Evolutionary conservation across 1,284 basidiomycete species (phyloP), one percentile per base, ranked within the genome.

Genomic region (Austropuccinia psidii): DNA sequence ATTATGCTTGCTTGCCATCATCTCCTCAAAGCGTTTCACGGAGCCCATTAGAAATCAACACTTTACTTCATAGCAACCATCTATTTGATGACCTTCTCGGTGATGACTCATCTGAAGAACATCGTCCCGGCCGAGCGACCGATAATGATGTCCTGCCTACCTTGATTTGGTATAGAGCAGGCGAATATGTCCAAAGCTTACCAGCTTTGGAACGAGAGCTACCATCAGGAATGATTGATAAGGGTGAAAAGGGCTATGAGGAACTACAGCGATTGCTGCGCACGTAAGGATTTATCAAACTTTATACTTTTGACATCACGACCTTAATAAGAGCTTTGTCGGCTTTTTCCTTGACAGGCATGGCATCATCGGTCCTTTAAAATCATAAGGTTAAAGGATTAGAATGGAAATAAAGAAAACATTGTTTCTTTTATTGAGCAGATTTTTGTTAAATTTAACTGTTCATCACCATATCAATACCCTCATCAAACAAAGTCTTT

Each of bases 131-230:
- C 6, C 62, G 41, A 24, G 57, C 70, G 6, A 73, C 70, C 24
- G 90, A 91, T 77, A 84, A 86, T 1, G 90, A 91, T 77, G 86
- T 92, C 82, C 84, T 93, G 8, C 90, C 91, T 0, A 93, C 90
- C 1, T 80, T 93, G 77, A 83, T 93, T 7, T 88, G 90, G 4
- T 93, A 93, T 78, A 87, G 88, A 15, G 86, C 85, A 70, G 90
- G 90, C n/a, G 86, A 91, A 74, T 85, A 92, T 17, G 86, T 89
- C 27, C 85, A 89, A 77, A 90, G 88, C 62, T 90, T 90, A 88
- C 88, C 91, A 2, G 84, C 90, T 24, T 88, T 92, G 2, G 90
- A 92, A 79, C 90, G 88, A 88, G 90, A 91, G 79, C 88, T 88
- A 0, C 87, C 86, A 7, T 78, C 82, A 37, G 84, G 83, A 21